These are phyloP conservation scores for Colletotrichum kahawae DNA, from an alignment of 2,329 filamentous ascomycete genomes.

Conservation along the genomic window DNA sequence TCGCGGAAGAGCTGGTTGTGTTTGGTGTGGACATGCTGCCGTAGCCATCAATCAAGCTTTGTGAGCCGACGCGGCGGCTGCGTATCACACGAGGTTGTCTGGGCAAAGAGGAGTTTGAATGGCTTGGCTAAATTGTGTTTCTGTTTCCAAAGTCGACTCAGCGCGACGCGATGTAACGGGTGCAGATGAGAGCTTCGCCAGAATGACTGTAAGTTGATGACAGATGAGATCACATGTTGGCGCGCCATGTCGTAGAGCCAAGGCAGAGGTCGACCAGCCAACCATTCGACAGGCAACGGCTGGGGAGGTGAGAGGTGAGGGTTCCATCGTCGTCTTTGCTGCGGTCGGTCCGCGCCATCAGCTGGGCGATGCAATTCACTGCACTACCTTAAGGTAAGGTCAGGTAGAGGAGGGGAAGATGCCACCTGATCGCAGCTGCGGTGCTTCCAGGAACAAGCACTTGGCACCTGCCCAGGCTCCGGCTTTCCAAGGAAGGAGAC, in stretches of 20 bases:
- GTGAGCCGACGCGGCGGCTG: slow-evolving; percentile 7
- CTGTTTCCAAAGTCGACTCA: neutral
- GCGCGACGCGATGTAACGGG: neutral
- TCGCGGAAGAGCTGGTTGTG: neutral
- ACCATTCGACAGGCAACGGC: neutral
- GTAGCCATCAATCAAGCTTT: neutral
- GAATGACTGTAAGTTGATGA: neutral
- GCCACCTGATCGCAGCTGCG: neutral
- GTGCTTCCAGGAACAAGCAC: neutral
- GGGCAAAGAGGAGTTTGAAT: neutral
- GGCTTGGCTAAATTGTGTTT: neutral
- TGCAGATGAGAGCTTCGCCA: neutral
- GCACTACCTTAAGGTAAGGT: too few species aligned
- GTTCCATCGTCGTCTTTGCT: neutral
- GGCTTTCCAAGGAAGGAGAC: neutral
- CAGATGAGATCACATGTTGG: neutral
- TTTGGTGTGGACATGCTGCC: neutral
- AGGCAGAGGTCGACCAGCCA: neutral
- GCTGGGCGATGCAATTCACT: neutral
- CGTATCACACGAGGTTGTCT: neutral
- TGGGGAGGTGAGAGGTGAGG: neutral
- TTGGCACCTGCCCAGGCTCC: neutral
- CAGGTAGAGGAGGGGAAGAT: neutral
- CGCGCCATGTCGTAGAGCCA: neutral
- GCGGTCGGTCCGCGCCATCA: neutral